Evolutionary conservation across 805 yeast genomes (phyloP), one percentile per base, ranked within the genome.

Genomic region (Barnettozyma vustinii): DNA sequence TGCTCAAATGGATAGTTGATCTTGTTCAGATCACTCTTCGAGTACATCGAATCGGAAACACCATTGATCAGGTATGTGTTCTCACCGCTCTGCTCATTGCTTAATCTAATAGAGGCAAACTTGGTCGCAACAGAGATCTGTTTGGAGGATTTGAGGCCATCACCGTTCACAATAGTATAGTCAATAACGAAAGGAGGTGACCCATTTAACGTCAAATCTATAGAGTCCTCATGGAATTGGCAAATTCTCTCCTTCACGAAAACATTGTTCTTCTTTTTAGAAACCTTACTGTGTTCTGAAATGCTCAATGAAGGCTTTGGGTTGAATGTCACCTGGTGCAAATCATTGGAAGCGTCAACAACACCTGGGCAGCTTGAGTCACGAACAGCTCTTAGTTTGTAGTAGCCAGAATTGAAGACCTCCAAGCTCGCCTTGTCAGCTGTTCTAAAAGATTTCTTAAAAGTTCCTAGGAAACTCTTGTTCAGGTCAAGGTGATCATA

Each of bases 141-240:
- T 45, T 70, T 71, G 54, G 53, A 61, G 21, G 57, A 53, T 51
- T 53, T 62, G 46, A 61, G 64, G 1, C 88, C 88, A 57, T 67
- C 71, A 7, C 94, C 91, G 37, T 73, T 66, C 25, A 67, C 67
- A 15, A 85, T 65, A n/a, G 79, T 76, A 62, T 89, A 88, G 37
- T 78, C 80, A 23, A 90, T 68, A n/a, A 76, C 65, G 54, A 88
- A 88, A 21, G 92, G 91, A 1, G 82, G 72, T 6, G 76, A 65
- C 1, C 89, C 92, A 37, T 66, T 67, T 33, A 85, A 63, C 2
- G 72, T 61, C 32, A 86, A 52, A 47, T 77, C 83, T 30, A 79
- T 61, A 1, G 74, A 67, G 47, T 72, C 75, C 47, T 75, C 79
- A 27, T 66, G 69, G 37, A 69, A 71, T 54, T 76, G 78, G 54